phyloP scores from a whole-genome alignment of 345 rosid species.

The Orychophragmus violaceus region DNA sequence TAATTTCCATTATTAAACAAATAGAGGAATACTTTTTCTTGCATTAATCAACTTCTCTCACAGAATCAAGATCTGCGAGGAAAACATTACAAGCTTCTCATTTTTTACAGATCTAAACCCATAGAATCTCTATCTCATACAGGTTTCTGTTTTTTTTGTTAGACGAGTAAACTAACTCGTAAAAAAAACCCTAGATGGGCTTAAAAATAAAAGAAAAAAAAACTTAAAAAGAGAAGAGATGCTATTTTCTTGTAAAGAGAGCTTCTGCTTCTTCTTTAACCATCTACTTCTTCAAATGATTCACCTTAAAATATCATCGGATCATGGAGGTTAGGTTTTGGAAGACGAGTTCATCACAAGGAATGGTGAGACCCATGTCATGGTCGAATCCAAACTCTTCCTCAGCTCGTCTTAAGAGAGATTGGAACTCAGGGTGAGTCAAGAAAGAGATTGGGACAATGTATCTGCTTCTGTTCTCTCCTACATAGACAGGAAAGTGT shows the following conservation, averaged over 20 bases:
- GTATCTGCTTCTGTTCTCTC: slow-evolving; percentile 76
- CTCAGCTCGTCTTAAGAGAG: slow-evolving; percentile 70
- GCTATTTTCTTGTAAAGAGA: not conserved
- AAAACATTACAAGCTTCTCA: slow-evolving; percentile 45
- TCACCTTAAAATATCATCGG: slow-evolving; percentile 2
- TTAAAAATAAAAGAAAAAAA: slow-evolving; percentile 35
- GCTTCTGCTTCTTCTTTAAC: slow-evolving; percentile 8
- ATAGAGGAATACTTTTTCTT: slow-evolving; percentile 1
- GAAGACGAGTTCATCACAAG: slow-evolving; percentile 74
- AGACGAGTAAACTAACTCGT: slow-evolving; percentile 33
- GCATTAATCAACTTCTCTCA: slow-evolving; percentile 49
- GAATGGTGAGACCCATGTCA: slow-evolving; percentile 84
- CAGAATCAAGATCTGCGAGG: slow-evolving; percentile 50
- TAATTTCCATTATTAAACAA: not conserved
- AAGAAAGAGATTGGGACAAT: slow-evolving; percentile 82
- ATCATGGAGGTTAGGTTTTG: slow-evolving; percentile 30
- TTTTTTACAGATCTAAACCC: slow-evolving; percentile 42
- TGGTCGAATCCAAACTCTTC: slow-evolving; percentile 96
- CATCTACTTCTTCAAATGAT: slow-evolving; percentile 45
- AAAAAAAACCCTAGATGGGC: slow-evolving; percentile 39
- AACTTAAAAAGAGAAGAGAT: slow-evolving; percentile 3
- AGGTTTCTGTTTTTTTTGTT: slow-evolving; percentile 30
- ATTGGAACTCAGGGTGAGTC: slow-evolving; percentile 73
- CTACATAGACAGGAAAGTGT: slow-evolving; percentile 87
- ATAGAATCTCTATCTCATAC: slow-evolving; percentile 13